phyloP scores from a whole-genome alignment of 805 yeast species.

The Danielozyma ontarioensis region DNA sequence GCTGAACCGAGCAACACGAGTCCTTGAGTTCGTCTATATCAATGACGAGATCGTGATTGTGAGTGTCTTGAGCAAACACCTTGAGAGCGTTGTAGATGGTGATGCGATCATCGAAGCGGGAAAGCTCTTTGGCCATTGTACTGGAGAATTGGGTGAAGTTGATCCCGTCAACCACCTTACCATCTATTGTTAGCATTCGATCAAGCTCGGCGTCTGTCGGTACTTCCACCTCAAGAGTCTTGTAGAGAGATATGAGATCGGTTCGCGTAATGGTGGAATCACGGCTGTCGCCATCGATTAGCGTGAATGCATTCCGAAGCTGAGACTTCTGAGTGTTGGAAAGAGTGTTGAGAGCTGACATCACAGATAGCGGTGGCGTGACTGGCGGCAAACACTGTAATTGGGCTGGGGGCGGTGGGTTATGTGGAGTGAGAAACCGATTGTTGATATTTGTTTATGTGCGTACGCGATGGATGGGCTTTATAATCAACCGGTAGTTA shows the following conservation, averaged over 20 bases:
- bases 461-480: constrained; percentile 11
- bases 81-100: constrained; percentile 53
- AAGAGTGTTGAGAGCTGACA: constrained; percentile 37
- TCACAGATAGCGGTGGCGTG: constrained; percentile 4
- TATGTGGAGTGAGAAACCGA: too few species aligned
- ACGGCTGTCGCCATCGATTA: constrained; percentile 72
- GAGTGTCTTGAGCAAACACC: constrained; percentile 40
- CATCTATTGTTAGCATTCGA: constrained; percentile 41
- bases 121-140: constrained; percentile 52
- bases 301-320: constrained; percentile 68
- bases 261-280: constrained; percentile 57
- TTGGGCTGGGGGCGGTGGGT: too few species aligned
- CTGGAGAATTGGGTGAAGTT: constrained; percentile 65
- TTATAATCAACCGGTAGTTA: constrained; percentile 43
- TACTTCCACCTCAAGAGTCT: constrained; percentile 45
- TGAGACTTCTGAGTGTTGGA: constrained; percentile 60
- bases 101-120: constrained; percentile 47
- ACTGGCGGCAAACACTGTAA: too few species aligned
- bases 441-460: background rate
- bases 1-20: constrained; percentile 41
- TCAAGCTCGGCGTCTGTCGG: constrained; percentile 40
- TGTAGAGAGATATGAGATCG: constrained; percentile 53
- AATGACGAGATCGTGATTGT: constrained; percentile 34
- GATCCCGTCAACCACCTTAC: constrained; percentile 29
- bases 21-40: constrained; percentile 45